Conservation (phyloP, 1,284 basidiomycete genomes). For the Cryptococcus deneoformans region DNA sequence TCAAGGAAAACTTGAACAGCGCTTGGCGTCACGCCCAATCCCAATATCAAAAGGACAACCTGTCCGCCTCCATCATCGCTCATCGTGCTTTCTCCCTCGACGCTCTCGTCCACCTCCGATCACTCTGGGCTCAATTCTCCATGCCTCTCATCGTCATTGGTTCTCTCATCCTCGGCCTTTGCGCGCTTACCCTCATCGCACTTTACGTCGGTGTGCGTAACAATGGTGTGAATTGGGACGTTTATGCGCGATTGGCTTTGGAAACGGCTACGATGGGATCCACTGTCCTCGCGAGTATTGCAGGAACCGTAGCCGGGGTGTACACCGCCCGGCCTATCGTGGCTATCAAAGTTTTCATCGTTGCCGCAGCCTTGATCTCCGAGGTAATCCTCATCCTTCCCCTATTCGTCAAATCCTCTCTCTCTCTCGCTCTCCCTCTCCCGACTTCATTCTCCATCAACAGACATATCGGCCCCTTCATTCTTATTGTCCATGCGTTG, state of each 20-base stretch:
- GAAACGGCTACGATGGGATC: conserved; percentile 30
- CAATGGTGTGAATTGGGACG: conserved; percentile 40
- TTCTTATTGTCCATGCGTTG: conserved; percentile 64
- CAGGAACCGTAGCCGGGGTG: conserved; percentile 34
- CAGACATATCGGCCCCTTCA: conserved; percentile 51
- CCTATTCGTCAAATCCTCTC: conserved; percentile 19
- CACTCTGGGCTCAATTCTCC: conserved; percentile 95
- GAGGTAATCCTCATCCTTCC: conserved; percentile 39
- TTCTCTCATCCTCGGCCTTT: conserved; percentile 48
- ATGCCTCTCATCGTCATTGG: conserved; percentile 69
- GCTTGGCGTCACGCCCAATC: conserved; percentile 16
- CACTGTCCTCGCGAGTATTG: conserved; percentile 18
- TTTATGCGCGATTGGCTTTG: conserved; percentile 41
- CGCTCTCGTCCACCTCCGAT: conserved; percentile 69
- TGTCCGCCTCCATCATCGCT: conserved; percentile 16
- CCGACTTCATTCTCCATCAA: conserved; percentile 21
- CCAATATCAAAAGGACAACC: conserved; percentile 1
- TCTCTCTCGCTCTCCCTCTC: conserved; percentile 1
- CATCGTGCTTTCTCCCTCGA: conserved; percentile 58
- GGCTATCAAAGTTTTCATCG: conserved; percentile 49
- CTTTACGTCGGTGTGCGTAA: conserved; percentile 48
- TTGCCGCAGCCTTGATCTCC: conserved; percentile 29
- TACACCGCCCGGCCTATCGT: conserved; percentile 50
- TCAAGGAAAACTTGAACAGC: conserved; percentile 60
- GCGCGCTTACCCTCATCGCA: conserved; percentile 39